phyloP scores from a whole-genome alignment of 1,139 yeast species.

The Magnusiomyces tetraspermus region DNA sequence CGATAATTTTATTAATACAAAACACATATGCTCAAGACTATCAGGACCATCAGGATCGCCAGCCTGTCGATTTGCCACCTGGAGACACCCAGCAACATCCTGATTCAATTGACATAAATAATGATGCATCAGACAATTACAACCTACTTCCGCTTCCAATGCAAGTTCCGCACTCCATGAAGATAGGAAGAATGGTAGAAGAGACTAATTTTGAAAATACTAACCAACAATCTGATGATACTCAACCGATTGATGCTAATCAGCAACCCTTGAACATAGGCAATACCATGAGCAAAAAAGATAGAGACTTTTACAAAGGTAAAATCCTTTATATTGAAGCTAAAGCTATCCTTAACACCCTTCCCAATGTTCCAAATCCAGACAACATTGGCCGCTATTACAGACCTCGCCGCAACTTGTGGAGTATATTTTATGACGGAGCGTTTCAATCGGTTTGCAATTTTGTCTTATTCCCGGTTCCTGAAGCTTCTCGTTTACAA shows the following conservation, averaged over 20 bases:
- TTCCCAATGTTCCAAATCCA: constrained; percentile 9
- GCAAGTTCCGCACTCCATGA: background rate
- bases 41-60: no score
- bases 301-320: background rate
- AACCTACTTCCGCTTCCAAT: background rate
- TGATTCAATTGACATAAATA: no score
- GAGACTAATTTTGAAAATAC: background rate
- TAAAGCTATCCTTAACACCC: constrained; percentile 4
- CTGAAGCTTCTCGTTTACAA: background rate
- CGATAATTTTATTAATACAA: no score
- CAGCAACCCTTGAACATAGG: background rate
- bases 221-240: background rate
- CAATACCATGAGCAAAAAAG: background rate
- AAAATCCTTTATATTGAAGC: constrained; percentile 8
- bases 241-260: background rate
- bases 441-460: background rate
- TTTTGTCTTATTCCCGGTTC: background rate
- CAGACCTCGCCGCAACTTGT: constrained; percentile 8
- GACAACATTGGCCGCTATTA: constrained; percentile 11
- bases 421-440: constrained; percentile 1
- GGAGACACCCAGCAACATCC: no score
- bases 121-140: no score
- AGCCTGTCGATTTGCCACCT: no score
- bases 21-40: no score
- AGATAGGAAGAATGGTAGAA: background rate